Conservation (phyloP, 768 basidiomycete species). For the Amanita phalloides region DNA sequence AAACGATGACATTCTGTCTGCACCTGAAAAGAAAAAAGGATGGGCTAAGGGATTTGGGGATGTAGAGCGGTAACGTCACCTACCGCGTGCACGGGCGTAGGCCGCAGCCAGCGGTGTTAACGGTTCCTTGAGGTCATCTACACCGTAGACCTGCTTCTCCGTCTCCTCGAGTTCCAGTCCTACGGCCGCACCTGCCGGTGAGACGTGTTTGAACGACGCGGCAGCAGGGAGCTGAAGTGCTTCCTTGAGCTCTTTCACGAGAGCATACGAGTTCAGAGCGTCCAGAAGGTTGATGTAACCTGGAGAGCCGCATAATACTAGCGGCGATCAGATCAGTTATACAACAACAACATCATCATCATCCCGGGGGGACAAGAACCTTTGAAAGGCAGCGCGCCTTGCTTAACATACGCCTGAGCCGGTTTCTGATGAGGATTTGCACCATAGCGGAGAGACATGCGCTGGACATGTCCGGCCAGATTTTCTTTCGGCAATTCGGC, state of each 20-base stretch:
- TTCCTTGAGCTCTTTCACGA: slow-evolving; percentile 88
- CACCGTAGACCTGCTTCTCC: slow-evolving; percentile 93
- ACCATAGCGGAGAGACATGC: slow-evolving; percentile 84
- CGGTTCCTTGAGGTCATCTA: slow-evolving; percentile 87
- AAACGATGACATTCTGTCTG: slow-evolving; percentile 99
- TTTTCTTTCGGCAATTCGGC: slow-evolving; percentile 55
- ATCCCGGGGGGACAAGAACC: slow-evolving; percentile 30
- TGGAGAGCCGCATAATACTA: slow-evolving; percentile 87
- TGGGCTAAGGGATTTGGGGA: no score
- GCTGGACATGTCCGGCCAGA: slow-evolving; percentile 64
- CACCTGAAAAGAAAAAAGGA: slow-evolving; percentile 36
- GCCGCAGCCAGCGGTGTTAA: slow-evolving; percentile 85
- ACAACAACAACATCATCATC: no score
- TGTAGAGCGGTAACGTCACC: slow-evolving; percentile 8
- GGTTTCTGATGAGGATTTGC: slow-evolving; percentile 99
- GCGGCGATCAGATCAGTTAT: background rate
- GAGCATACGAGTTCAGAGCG: slow-evolving; percentile 92
- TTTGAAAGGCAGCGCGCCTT: slow-evolving; percentile 89
- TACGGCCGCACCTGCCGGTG: slow-evolving; percentile 94
- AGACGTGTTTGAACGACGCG: slow-evolving; percentile 99
- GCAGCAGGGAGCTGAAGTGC: slow-evolving; percentile 87
- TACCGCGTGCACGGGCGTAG: slow-evolving; percentile 92
- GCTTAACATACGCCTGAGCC: slow-evolving; percentile 88
- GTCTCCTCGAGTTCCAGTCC: slow-evolving; percentile 72
- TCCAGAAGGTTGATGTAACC: slow-evolving; percentile 99